Evolutionary conservation across 345 rosid species (phyloP).

Genomic region (Psidium friedrichsthalianum): DNA sequence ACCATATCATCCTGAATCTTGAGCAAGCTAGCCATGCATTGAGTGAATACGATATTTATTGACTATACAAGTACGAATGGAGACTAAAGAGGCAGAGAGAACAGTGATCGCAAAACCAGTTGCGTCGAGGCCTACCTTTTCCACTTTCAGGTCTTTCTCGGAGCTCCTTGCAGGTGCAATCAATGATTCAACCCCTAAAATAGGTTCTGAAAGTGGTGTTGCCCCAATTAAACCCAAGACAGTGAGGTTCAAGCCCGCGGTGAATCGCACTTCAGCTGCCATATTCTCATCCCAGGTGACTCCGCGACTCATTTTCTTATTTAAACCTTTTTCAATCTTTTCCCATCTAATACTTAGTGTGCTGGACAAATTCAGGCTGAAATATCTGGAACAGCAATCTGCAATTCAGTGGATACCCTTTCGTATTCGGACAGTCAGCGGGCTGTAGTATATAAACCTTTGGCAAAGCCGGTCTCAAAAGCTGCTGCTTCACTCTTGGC

Average conservation of each 20-base stretch:
- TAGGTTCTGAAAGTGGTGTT: slow-evolving; percentile 26
- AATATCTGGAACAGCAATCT: slow-evolving; percentile 13
- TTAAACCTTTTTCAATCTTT: background rate
- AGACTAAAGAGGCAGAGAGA: slow-evolving; percentile 57
- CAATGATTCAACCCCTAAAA: slow-evolving; percentile 26
- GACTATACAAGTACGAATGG: slow-evolving; percentile 26
- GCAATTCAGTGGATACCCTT: slow-evolving; percentile 28
- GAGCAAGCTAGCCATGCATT: background rate
- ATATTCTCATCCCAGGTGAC: slow-evolving; percentile 39
- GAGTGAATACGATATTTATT: background rate
- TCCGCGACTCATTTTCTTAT: background rate
- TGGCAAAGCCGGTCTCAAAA: slow-evolving; percentile 78
- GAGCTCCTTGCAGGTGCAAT: slow-evolving; percentile 60
- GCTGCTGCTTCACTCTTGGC: slow-evolving; percentile 65
- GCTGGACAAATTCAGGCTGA: slow-evolving; percentile 21
- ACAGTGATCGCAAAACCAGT: slow-evolving; percentile 70
- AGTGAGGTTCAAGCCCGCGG: slow-evolving; percentile 40
- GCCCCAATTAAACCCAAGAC: slow-evolving; percentile 73
- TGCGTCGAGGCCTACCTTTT: slow-evolving; percentile 71
- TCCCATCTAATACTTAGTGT: background rate
- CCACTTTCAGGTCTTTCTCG: slow-evolving; percentile 51
- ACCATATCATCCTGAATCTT: background rate
- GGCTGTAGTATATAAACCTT: slow-evolving; percentile 65
- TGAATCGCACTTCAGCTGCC: slow-evolving; percentile 20
- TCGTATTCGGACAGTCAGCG: slow-evolving; percentile 27